These are phyloP conservation scores for Monosporascus sp. DNA, from an alignment of 2,329 filamentous ascomycete species.

Conservation along the genomic window DNA sequence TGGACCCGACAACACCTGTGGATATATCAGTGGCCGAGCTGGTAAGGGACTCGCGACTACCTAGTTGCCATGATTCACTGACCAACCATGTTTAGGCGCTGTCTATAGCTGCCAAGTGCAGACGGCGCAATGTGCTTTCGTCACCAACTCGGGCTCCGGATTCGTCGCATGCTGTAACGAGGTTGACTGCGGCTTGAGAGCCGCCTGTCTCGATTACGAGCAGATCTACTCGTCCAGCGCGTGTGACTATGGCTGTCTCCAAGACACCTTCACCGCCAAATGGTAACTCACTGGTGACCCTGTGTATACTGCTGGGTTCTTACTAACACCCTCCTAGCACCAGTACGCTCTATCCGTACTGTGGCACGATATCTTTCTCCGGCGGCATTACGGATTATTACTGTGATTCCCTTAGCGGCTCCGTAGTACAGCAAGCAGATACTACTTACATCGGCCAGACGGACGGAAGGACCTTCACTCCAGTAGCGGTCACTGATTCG, in stretches of 20 bases:
- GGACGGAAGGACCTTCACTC: slow-evolving; percentile 25
- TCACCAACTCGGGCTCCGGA: slow-evolving; percentile 29
- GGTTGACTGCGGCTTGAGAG: slow-evolving; percentile 28
- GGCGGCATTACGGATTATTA: slow-evolving; percentile 38
- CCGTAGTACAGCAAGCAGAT: slow-evolving; percentile 28
- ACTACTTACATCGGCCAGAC: slow-evolving; percentile 37
- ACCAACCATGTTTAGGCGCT: slow-evolving; percentile 23
- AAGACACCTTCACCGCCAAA: slow-evolving; percentile 37
- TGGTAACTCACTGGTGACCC: slow-evolving; percentile 30
- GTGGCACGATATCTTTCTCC: slow-evolving; percentile 39
- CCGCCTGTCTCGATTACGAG: slow-evolving; percentile 33
- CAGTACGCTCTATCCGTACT: slow-evolving; percentile 29
- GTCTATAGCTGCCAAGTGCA: slow-evolving; percentile 32
- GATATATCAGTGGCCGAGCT: slow-evolving; percentile 37
- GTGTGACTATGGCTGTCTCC: slow-evolving; percentile 35
- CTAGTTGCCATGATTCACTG: neutral
- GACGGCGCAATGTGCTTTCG: slow-evolving; percentile 33
- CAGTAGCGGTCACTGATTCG: slow-evolving; percentile 7
- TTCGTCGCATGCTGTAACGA: slow-evolving; percentile 37
- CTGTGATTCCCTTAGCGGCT: slow-evolving; percentile 31
- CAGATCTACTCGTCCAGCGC: slow-evolving; percentile 28
- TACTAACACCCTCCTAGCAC: slow-evolving; percentile 28
- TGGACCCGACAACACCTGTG: slow-evolving; percentile 46
- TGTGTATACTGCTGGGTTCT: neutral
- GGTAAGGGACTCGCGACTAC: slow-evolving; percentile 20